Conservation (phyloP, 768 basidiomycete genomes). For the Rubroboletus satanas region DNA sequence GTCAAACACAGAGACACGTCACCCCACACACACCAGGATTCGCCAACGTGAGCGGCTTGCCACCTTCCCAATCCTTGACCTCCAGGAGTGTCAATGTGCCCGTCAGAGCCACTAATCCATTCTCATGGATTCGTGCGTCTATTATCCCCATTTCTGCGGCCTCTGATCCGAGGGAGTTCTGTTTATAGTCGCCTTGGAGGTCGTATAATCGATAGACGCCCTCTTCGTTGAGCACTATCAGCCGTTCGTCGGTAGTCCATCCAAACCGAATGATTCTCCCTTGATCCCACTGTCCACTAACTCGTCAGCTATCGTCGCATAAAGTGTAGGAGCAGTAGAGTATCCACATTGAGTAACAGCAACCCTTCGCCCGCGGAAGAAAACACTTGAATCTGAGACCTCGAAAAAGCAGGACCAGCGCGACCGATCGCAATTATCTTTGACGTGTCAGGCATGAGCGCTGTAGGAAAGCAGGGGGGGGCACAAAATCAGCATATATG, state of each 20-base stretch:
- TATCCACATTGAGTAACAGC: conserved; percentile 69
- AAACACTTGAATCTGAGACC: conserved; percentile 83
- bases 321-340: conserved; percentile 3
- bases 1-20: conserved; percentile 4
- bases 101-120: conserved; percentile 82
- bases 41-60: conserved; percentile 65
- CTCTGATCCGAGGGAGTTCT: conserved; percentile 80
- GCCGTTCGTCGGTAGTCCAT: conserved; percentile 77
- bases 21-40: conserved; percentile 61
- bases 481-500: neutral
- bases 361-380: conserved; percentile 79
- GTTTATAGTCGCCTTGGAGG: conserved; percentile 79
- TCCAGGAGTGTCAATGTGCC: conserved; percentile 74
- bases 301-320: conserved; percentile 8
- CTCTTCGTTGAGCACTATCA: conserved; percentile 87
- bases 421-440: conserved; percentile 74
- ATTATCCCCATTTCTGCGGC: conserved; percentile 79
- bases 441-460: conserved; percentile 80
- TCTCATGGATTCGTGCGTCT: conserved; percentile 82
- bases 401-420: conserved; percentile 52
- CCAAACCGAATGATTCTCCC: conserved; percentile 77
- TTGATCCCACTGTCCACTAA: conserved; percentile 79
- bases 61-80: conserved; percentile 86
- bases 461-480: conserved; percentile 36
- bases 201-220: conserved; percentile 89